phyloP scores from a whole-genome alignment of 805 yeast genomes.

The Yamadazyma akitaensis region DNA sequence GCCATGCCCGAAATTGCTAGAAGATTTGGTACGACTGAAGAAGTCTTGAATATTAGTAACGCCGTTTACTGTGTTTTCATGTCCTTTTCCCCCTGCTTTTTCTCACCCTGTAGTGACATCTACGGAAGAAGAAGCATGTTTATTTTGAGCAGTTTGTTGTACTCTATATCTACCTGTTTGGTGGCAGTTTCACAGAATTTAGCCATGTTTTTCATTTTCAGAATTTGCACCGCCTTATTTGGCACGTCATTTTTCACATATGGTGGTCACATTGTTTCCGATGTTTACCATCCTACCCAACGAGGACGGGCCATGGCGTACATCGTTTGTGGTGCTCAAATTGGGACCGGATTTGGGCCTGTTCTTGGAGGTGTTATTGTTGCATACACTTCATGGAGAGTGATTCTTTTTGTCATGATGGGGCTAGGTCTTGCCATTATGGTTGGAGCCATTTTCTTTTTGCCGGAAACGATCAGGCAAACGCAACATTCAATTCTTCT shows the following conservation, averaged over 20 bases:
- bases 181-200: conserved; percentile 50
- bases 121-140: conserved; percentile 50
- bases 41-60: conserved; percentile 46
- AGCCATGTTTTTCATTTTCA: conserved; percentile 52
- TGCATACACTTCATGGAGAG: conserved; percentile 51
- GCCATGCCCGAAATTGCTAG: conserved; percentile 50
- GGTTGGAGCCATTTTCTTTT: conserved; percentile 32
- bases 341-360: conserved; percentile 54
- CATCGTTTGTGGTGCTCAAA: conserved; percentile 47
- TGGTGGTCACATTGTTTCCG: conserved; percentile 52
- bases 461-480: conserved; percentile 45
- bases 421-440: conserved; percentile 40
- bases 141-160: conserved; percentile 37
- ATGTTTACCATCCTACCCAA: conserved; percentile 46
- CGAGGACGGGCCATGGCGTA: conserved; percentile 52
- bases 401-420: conserved; percentile 48
- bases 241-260: conserved; percentile 55
- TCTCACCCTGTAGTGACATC: conserved; percentile 49
- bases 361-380: conserved; percentile 52
- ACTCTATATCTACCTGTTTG: conserved; percentile 18
- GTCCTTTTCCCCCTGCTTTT: conserved; percentile 51
- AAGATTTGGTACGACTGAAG: conserved; percentile 44
- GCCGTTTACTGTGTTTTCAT: conserved; percentile 50
- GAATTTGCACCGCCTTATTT: conserved; percentile 49
- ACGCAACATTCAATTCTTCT: conserved; percentile 26